A percentile compares a stretch with the other conserved stretches of the same genome.
Evolutionary conservation across 352 stramenopile genomes (phyloP).

Genomic region (Phytophthora agathidicida): DNA sequence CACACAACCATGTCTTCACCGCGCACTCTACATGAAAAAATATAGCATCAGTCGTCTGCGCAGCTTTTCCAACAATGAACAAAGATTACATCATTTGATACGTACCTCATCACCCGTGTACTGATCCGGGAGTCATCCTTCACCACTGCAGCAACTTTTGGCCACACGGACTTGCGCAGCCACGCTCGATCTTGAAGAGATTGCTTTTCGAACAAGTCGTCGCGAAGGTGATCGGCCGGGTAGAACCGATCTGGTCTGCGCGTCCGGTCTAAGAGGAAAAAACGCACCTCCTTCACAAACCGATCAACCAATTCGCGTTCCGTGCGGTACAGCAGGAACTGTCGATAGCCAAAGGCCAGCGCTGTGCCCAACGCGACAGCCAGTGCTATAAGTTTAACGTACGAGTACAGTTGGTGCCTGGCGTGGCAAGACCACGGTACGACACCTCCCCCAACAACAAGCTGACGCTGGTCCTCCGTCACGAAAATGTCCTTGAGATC

Average conservation of each 20-base stretch:
- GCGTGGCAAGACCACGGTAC: slow-evolving; percentile 62
- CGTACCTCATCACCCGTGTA: slow-evolving; percentile 51
- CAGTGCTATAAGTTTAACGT: slow-evolving; percentile 46
- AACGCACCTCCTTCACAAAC: slow-evolving; percentile 75
- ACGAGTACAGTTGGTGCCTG: slow-evolving; percentile 50
- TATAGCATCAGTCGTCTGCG: slow-evolving; percentile 1
- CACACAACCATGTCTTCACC: slow-evolving; percentile 58
- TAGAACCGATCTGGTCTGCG: slow-evolving; percentile 48
- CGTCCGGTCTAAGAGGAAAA: slow-evolving; percentile 56
- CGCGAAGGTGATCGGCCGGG: slow-evolving; percentile 59
- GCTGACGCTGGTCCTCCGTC: slow-evolving; percentile 45
- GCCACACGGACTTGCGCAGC: slow-evolving; percentile 63
- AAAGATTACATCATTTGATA: slow-evolving; percentile 2
- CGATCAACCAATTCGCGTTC: slow-evolving; percentile 61
- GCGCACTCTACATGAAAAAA: slow-evolving; percentile 33
- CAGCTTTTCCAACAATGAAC: background rate
- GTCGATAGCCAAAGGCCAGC: slow-evolving; percentile 38
- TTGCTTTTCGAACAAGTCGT: slow-evolving; percentile 65
- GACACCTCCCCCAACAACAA: slow-evolving; percentile 51
- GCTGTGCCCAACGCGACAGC: slow-evolving; percentile 38
- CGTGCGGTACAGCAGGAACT: slow-evolving; percentile 47
- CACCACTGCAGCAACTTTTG: slow-evolving; percentile 56
- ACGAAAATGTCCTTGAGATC: slow-evolving; percentile 62
- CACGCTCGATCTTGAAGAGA: slow-evolving; percentile 53
- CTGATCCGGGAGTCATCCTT: slow-evolving; percentile 63